Evolutionary conservation across 805 yeast genomes (phyloP), one percentile per base, ranked within the genome.

Genomic region (Barnettozyma vustinii): DNA sequence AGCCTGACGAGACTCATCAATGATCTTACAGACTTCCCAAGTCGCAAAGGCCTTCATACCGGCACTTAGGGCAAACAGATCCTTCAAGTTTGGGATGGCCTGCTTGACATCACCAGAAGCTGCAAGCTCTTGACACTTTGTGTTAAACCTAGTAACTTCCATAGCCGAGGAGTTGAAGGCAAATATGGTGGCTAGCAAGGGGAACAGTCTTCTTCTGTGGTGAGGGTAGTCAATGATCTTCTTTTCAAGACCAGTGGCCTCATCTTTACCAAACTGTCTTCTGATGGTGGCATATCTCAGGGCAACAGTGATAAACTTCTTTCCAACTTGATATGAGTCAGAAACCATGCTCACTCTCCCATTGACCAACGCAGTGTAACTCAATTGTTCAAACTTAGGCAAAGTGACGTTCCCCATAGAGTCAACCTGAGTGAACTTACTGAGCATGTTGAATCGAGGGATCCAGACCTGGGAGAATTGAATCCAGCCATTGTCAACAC

Each of bases 401-500:
- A 80, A 77, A 32, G 75, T 75, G 50, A 87, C 95, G 44, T 78
- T 78, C 40, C 91, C 91, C 19, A 80, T 79, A n/a, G 74, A 68
- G 41, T 77, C 75, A 47, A 91, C 87, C 61, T 80, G 77, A 46
- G 90, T 79, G 68, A 83, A 90, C 66, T 83, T 87, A 67, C 83
- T 81, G 59, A 91, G 72, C 94, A 91, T 82, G 67, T 76, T 86
- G 63, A 77, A 83, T 53, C 90, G 78, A 48, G 97, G 97, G 54
- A 91, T 86, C 45, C 82, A 75, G 45, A 89, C 97, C 57, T 83
- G 75, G 44, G 86, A 74, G 70, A 87, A 91, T 69, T 90, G 97
- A 61, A 91, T 87, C 97, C 97, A 91, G 47, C 97, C 97, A 66
- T 91, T 91, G 63, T 91, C 97, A 56, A 91, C 87, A 50, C 96